Evolutionary conservation across 768 basidiomycete species (phyloP).

Genomic region (Hirschioporus abietinus): DNA sequence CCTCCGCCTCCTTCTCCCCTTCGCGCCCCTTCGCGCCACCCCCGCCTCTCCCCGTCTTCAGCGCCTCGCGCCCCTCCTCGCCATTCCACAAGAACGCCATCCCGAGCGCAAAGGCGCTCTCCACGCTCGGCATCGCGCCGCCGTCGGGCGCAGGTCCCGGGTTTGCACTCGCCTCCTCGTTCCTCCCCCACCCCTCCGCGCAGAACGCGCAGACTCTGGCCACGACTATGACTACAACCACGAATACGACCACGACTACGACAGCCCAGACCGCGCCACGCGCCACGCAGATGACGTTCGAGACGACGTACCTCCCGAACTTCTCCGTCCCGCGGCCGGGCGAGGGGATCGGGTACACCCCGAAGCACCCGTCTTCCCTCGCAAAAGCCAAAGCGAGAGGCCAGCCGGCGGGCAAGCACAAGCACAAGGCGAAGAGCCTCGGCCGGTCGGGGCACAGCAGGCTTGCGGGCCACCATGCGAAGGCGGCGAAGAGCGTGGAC

Average conservation of each 20-base stretch:
- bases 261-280: too few relatives aligned
- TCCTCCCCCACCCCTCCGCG: too few relatives aligned
- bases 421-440: not conserved
- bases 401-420: not conserved
- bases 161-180: not conserved
- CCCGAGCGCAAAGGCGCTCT: not conserved
- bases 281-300: not conserved
- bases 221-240: too few relatives aligned
- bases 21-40: too few relatives aligned
- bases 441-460: too few relatives aligned
- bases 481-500: not conserved
- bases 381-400: too few relatives aligned
- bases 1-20: too few relatives aligned
- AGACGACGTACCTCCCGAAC: not conserved
- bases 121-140: not conserved
- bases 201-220: not conserved
- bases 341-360: not conserved
- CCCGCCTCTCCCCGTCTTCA: too few relatives aligned
- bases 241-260: too few relatives aligned
- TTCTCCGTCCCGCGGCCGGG: not conserved
- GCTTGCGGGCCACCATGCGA: not conserved
- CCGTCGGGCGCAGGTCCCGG: too few relatives aligned
- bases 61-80: not conserved
- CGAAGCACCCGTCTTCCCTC: not conserved
- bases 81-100: not conserved